Base-by-base conservation (phyloP, 2,329 filamentous ascomycete species). In the Trichoderma cornu-damae region DNA sequence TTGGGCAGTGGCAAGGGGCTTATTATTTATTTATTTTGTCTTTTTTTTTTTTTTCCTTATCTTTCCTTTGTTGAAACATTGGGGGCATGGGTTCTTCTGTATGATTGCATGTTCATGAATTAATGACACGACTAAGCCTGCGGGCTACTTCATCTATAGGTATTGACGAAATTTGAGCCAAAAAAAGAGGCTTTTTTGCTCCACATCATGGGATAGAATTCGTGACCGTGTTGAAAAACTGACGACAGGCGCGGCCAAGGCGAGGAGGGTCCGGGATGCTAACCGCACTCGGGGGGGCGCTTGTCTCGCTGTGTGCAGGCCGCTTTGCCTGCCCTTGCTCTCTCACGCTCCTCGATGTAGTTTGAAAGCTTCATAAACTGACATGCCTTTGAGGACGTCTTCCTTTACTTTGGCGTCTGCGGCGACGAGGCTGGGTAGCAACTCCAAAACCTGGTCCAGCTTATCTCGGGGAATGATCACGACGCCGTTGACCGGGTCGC, bases 401-500 rank as follows among this genome's bases (percentile, higher is more conserved):
- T 78, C 76, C 68, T 81, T 84, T n/a, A 85, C 83, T 66, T 76
- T 77, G 49, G 81, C 78, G 67, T 87, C 84, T 37, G 82, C 81
- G 4, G 66, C 63, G 5, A 70, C 70, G 35, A 78, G 66, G 58
- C 64, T 58, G 60, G 85, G 84, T 62, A 87, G 74, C 62, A 89
- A 65, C 48, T 81, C 79, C 11, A 89, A 65, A 18, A 89, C 81
- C 47, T 80, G 77, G 9, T 78, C 75, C 8, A 90, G 68, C 64
- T 83, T 80, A 32, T 77, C 78, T 47, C 74, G 72, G 1, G 88
- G 88, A 58, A 91, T 86, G 26, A 82, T 77, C 11, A 89, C 86
- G 1, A 87, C 81, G 0, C 86, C 88, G 61, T 89, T 87, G n/a
- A 75, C 72, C 4, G 83, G 79, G 67, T 91, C 88, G 57, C 83